Base-by-base conservation (phyloP, 805 yeast species). In the Starmerella cellae region DNA sequence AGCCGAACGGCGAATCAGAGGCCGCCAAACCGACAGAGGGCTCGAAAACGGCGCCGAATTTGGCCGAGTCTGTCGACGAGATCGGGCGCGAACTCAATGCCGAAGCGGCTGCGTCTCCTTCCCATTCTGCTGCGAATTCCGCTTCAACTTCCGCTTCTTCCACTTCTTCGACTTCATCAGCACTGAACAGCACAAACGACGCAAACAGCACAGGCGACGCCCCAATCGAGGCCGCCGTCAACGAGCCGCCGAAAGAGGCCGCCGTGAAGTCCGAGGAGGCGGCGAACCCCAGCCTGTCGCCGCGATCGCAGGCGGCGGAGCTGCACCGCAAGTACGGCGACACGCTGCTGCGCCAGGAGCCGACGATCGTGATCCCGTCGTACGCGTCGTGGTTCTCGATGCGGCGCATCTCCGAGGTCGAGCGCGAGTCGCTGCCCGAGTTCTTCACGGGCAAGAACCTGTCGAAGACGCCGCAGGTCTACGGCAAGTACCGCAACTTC, bases 381-480 rank as follows among this genome's bases (percentile, higher is more conserved):
- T 87, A 83, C 58, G 70, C 94, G 0, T 62, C 79, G 24, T 87
- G 96, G 96, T 85, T 85, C 58, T 70, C 77, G 42, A 69, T 82
- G 69, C 70, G 71, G 37, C 73, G 71, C 39, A 71, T 85, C 35
- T 82, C 83, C 56, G 73, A 72, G 39, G 79, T 87, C 47, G 96
- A 87, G 61, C 74, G 71, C 45, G 80, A 81, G 54, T 80, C 93
- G 1, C 64, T 87, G 38, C 94, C 95, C 0, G 96, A 87, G 58
- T 87, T 82, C 55, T 87, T 87, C 67, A 73, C 74, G 48, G 60
- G 55, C 16, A 49, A 54, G 17, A 72, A 76, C 46, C 68, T 73
- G 18, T 82, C 81, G 47, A 87, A 87, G 57, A 81, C 94, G 1
- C 88, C 94, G 10, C 73, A 75, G 51, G 75, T 82, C 29, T 87